Percentiles rank a stretch among this genome's conserved stretches.
phyloP scores from a whole-genome alignment of 441 rosid species.

The Mallotus japonicus region DNA sequence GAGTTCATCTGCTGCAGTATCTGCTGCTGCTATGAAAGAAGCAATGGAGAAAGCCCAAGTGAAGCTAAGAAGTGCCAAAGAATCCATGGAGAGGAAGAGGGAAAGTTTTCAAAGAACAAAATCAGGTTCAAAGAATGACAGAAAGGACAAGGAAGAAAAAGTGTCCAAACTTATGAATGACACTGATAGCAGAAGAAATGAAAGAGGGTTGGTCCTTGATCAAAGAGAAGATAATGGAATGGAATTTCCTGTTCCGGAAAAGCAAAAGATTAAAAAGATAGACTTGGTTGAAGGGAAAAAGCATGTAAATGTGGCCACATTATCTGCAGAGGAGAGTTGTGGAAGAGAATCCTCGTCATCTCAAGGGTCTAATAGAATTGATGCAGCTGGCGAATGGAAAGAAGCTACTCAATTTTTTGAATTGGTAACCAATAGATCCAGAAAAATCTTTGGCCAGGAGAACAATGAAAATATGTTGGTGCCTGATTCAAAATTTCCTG shows the following conservation, averaged over 20 bases:
- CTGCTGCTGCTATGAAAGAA: slow-evolving; percentile 79
- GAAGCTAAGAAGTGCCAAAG: slow-evolving; percentile 64
- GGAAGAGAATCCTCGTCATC: slow-evolving; percentile 45
- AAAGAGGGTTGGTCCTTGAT: slow-evolving; percentile 17
- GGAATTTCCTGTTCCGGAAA: slow-evolving; percentile 25
- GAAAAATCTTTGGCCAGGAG: slow-evolving; percentile 38
- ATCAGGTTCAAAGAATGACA: slow-evolving; percentile 33
- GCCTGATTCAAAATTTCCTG: slow-evolving; percentile 28
- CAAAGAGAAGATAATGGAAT: slow-evolving; percentile 32
- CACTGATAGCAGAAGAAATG: slow-evolving; percentile 21
- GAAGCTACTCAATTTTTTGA: slow-evolving; percentile 70
- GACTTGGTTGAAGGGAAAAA: slow-evolving; percentile 35
- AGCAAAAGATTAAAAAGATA: slow-evolving; percentile 23
- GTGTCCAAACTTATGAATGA: slow-evolving; percentile 21
- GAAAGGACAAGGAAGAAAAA: slow-evolving; percentile 41
- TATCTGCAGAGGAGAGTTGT: slow-evolving; percentile 34
- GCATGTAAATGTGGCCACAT: slow-evolving; percentile 26
- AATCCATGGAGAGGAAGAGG: slow-evolving; percentile 60
- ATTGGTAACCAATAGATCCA: slow-evolving; percentile 55
- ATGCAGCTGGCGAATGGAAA: slow-evolving; percentile 70
- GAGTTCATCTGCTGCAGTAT: slow-evolving; percentile 61
- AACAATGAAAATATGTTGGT: slow-evolving; percentile 34
- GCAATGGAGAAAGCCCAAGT: slow-evolving; percentile 83
- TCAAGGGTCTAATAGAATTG: slow-evolving; percentile 41
- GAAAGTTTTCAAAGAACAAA: slow-evolving; percentile 37